Evolutionary conservation across 2,329 filamentous ascomycete species (phyloP), one percentile per base, ranked within the genome.

Genomic region (Penicillium aurantiogriseum): DNA sequence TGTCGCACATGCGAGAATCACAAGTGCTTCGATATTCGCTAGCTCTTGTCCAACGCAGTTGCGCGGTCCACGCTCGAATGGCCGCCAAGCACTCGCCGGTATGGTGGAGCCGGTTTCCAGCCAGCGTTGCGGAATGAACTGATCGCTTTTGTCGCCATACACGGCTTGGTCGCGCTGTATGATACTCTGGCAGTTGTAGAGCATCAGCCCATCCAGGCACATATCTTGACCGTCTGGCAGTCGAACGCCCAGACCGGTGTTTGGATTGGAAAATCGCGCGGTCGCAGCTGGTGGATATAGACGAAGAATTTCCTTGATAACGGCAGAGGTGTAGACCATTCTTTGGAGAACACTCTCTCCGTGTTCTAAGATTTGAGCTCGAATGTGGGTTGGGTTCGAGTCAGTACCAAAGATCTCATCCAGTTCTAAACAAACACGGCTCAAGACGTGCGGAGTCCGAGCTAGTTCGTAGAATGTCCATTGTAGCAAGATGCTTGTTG

Each of bases 221-320:
- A 46, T 10, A 15, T 46, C 40, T 39, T 46, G 31, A 21, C 50
- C 58, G 5, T 58, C 51, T 3, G 53, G 53, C 11, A 58, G 51
- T 19, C 29, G 48, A 23, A 58, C 61, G 23, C 2, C 58, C 10
- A 53, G 53, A 27, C 48, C 63, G 23, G 58, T 50, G 2, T 62
- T 57, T 2, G 55, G 50, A 5, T 50, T 36, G 3, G 55, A 42
- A 19, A 53, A 52, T 3, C 66, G 54, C 7, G 63, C 59, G 1
- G 62, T 61, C 2, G 53, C 60, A 3, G 57, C 66, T 49, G 82
- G 77, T 0, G 82, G 80, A 61, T 79, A 81, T 27, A 85, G 63
- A 0, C 83, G 76, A 3, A 86, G 73, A 0, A 77, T 76, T 66
- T 86, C 84, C 56, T 83, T 83, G 59, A 84, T 77, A 15, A 33